A percentile compares a stretch with the other conserved stretches of the same genome.
Conservation (phyloP, 139 green algal genomes). For the Diplosphaera chodatii region DNA sequence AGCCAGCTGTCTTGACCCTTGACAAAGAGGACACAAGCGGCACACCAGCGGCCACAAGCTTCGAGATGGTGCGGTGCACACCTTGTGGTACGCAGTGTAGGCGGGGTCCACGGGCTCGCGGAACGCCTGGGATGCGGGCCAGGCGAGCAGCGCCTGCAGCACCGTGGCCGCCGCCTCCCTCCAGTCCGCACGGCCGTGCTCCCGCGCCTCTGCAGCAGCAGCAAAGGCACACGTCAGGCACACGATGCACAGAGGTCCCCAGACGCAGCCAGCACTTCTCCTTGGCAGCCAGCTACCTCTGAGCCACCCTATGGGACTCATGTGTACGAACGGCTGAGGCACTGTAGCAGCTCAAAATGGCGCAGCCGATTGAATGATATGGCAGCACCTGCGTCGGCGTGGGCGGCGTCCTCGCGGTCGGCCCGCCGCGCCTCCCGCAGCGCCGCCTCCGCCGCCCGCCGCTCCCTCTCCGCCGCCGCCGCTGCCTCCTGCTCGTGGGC, state of each 20-base stretch:
- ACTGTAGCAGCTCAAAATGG: too few species aligned
- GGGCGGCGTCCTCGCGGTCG: background rate
- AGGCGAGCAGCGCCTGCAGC: slow-evolving; percentile 13
- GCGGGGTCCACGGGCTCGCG: slow-evolving; percentile 14
- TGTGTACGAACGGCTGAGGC: too few species aligned
- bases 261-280: too few species aligned
- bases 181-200: background rate
- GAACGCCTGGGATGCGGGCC: slow-evolving; percentile 19
- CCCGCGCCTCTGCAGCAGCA: background rate
- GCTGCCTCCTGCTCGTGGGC: background rate
- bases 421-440: background rate
- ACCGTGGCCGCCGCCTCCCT: slow-evolving; percentile 5
- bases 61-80: too few species aligned
- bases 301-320: too few species aligned
- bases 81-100: background rate
- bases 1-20: too few species aligned
- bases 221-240: too few species aligned
- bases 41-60: too few species aligned
- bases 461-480: background rate
- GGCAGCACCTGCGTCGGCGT: background rate
- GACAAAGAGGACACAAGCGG: too few species aligned
- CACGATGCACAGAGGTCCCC: too few species aligned
- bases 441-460: background rate
- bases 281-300: too few species aligned
- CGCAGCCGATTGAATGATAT: too few species aligned